Percentiles rank a stretch among this genome's conserved stretches.
Conservation (phyloP, 805 yeast genomes). For the Schizosaccharomyces pombe region DNA sequence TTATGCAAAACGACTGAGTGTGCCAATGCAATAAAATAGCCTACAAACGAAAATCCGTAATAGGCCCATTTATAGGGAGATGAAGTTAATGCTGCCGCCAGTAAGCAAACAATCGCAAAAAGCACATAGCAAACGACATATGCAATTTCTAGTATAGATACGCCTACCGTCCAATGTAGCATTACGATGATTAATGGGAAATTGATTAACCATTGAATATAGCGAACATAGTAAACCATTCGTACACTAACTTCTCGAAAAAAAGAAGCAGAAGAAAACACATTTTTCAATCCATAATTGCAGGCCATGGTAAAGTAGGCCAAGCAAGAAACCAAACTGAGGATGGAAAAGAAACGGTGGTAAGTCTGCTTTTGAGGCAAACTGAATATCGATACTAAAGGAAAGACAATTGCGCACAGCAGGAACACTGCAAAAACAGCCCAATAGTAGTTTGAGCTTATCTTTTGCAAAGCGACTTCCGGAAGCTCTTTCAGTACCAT, state of each 20-base stretch:
- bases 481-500: not conserved
- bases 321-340: slow-evolving; percentile 21
- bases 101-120: not conserved
- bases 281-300: slow-evolving; percentile 30
- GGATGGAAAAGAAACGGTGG: slow-evolving; percentile 20
- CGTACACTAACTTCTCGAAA: slow-evolving; percentile 21
- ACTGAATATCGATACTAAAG: not conserved
- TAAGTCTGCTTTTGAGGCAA: slow-evolving; percentile 6
- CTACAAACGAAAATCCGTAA: not conserved
- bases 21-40: not conserved
- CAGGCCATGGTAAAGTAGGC: slow-evolving; percentile 36
- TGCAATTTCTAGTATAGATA: not conserved
- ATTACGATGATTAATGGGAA: slow-evolving; percentile 24
- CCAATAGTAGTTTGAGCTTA: not conserved
- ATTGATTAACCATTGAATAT: slow-evolving; percentile 32
- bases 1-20: not conserved
- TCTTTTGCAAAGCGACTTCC: not conserved
- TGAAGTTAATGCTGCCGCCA: not conserved
- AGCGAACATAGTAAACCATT: slow-evolving; percentile 34
- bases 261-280: slow-evolving; percentile 28
- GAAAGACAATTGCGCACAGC: not conserved
- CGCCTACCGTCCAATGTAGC: slow-evolving; percentile 17
- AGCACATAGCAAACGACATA: not conserved
- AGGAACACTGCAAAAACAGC: not conserved
- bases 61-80: not conserved